A percentile compares a stretch with the other conserved stretches of the same genome.
Evolutionary conservation across 2,329 filamentous ascomycete species (phyloP).

Genomic region (Ophiosphaerella korrae): DNA sequence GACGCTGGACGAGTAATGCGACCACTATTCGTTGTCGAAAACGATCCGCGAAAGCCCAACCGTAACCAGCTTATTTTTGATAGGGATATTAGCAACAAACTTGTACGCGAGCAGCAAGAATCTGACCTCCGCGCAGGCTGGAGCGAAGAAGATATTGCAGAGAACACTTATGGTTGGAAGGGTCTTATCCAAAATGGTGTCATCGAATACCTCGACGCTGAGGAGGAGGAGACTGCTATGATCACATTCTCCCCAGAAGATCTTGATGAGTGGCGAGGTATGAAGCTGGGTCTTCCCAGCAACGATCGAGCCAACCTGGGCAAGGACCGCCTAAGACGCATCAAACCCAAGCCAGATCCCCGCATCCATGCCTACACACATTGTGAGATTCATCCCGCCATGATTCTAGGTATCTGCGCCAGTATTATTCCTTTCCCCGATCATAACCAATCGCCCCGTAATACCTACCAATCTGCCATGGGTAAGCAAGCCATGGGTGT

Average conservation of each 20-base stretch:
- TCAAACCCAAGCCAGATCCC: conserved; percentile 86
- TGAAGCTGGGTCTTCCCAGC: conserved; percentile 50
- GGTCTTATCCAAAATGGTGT: conserved; percentile 82
- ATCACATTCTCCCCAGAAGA: conserved; percentile 99
- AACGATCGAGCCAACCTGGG: conserved; percentile 59
- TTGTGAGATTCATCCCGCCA: conserved; percentile 98
- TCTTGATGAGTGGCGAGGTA: conserved; percentile 65
- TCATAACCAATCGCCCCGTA: conserved; percentile 98
- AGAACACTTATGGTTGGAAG: conserved; percentile 81
- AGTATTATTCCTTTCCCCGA: conserved; percentile 99
- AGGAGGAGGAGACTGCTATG: conserved; percentile 98
- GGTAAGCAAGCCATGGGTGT: conserved; percentile 99
- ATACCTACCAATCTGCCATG: conserved; percentile 99
- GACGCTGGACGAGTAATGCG: conserved; percentile 95
- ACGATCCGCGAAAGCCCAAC: conserved; percentile 74
- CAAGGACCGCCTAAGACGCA: conserved; percentile 78
- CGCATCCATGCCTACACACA: conserved; percentile 94
- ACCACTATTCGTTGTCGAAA: conserved; percentile 91
- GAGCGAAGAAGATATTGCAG: conserved; percentile 63
- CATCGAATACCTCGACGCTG: conserved; percentile 94
- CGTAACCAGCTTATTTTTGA: conserved; percentile 80
- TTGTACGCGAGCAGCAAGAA: conserved; percentile 74
- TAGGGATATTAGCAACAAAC: conserved; percentile 74
- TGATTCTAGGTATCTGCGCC: conserved; percentile 97
- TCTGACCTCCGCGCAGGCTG: conserved; percentile 61